phyloP scores from a whole-genome alignment of 2,329 filamentous ascomycete species.

The Calycina herbarum region DNA sequence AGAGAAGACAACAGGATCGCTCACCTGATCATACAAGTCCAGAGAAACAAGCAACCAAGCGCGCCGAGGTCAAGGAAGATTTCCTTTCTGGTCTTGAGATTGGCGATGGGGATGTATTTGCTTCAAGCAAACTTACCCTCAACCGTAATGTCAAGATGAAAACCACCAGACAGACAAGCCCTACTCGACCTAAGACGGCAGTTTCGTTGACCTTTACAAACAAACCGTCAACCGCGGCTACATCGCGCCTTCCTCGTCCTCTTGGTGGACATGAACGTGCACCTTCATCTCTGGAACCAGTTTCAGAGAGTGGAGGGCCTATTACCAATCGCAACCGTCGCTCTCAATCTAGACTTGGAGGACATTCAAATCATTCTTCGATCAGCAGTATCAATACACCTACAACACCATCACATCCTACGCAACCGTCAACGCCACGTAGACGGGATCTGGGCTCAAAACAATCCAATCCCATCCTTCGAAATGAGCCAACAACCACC shows the following conservation, averaged over 20 bases:
- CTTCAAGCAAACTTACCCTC: conserved; percentile 75
- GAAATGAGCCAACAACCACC: conserved; percentile 63
- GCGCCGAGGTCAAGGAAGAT: conserved; percentile 58
- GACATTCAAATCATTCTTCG: conserved; percentile 70
- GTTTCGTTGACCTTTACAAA: conserved; percentile 91
- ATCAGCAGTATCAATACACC: conserved; percentile 63
- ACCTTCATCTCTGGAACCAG: conserved; percentile 80
- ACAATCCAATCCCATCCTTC: conserved; percentile 53
- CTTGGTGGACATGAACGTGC: conserved; percentile 66
- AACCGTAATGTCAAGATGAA: conserved; percentile 94
- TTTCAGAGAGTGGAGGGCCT: conserved; percentile 83
- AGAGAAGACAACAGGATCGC: conserved; percentile 64
- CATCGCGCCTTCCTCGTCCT: conserved; percentile 78
- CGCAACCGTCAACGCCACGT: conserved; percentile 59
- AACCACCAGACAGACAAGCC: conserved; percentile 65
- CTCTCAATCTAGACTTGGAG: conserved; percentile 66
- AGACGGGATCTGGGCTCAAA: conserved; percentile 60
- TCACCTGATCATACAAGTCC: conserved; percentile 52
- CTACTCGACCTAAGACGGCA: conserved; percentile 69
- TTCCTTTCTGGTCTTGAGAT: conserved; percentile 86
- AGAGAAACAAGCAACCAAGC: conserved; percentile 38
- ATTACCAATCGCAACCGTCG: conserved; percentile 59
- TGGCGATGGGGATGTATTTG: conserved; percentile 78
- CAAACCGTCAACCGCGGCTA: conserved; percentile 55
- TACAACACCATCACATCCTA: conserved; percentile 54